These are phyloP conservation scores for Ensete glaucum DNA, from an alignment of 176 grass and related monocot species.

Conservation along the genomic window DNA sequence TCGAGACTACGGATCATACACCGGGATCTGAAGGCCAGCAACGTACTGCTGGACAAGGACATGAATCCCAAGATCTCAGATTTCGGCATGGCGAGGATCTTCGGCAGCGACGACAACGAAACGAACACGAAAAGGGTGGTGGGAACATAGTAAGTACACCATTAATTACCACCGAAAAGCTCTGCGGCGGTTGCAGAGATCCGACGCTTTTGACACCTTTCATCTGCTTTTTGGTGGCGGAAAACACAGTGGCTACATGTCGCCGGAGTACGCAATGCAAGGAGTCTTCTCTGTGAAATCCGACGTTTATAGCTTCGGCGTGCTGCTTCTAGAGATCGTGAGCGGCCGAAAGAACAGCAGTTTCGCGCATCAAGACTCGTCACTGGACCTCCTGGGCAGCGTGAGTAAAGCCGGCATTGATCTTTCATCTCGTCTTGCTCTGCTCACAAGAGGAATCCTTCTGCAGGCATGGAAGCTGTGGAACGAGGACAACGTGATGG, in stretches of 20 bases:
- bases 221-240: neutral
- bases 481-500: conserved; percentile 21
- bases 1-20: conserved; percentile 18
- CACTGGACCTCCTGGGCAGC: conserved; percentile 7
- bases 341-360: conserved; percentile 7
- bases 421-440: neutral
- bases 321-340: conserved; percentile 13
- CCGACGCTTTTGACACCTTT: neutral
- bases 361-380: neutral
- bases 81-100: conserved; percentile 19
- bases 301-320: conserved; percentile 15
- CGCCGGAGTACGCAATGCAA: conserved; percentile 17
- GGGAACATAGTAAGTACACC: conserved; percentile 10
- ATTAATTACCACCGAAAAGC: neutral
- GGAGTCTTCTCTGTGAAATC: conserved; percentile 14
- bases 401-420: neutral
- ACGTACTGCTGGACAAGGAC: conserved; percentile 11
- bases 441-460: neutral
- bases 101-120: conserved; percentile 7
- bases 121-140: conserved; percentile 8
- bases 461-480: conserved; percentile 16
- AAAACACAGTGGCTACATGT: conserved; percentile 13
- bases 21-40: conserved; percentile 16
- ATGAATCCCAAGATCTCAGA: conserved; percentile 20
- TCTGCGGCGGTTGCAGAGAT: no score